Percentiles rank a stretch among this genome's conserved stretches.
Conservation (phyloP, 768 basidiomycete species). For the Ephemerocybe angulata region DNA sequence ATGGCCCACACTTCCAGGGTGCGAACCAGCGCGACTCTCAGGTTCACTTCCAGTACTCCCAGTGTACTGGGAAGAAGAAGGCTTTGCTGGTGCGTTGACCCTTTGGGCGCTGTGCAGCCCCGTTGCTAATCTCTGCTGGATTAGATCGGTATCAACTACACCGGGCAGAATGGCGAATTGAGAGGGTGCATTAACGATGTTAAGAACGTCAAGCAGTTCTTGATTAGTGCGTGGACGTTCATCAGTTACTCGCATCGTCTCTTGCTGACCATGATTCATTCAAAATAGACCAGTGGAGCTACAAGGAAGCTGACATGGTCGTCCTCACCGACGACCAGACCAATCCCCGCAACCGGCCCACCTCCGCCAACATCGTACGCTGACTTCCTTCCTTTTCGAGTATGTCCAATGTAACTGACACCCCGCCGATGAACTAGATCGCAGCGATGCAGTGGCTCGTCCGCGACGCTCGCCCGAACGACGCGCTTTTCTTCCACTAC, state of each 20-base stretch:
- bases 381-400: neutral
- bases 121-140: no score
- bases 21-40: slow-evolving; percentile 45
- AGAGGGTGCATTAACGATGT: slow-evolving; percentile 93
- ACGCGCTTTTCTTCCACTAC: slow-evolving; percentile 90
- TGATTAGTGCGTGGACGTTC: slow-evolving; percentile 52
- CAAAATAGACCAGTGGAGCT: slow-evolving; percentile 53
- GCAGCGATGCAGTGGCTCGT: slow-evolving; percentile 94
- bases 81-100: slow-evolving; percentile 69
- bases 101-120: neutral
- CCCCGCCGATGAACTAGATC: slow-evolving; percentile 35
- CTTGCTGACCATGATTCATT: neutral
- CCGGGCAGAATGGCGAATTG: slow-evolving; percentile 61
- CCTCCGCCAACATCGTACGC: slow-evolving; percentile 73
- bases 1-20: slow-evolving; percentile 55
- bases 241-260: neutral
- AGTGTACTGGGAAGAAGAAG: slow-evolving; percentile 84
- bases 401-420: neutral
- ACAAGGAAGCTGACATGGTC: slow-evolving; percentile 78
- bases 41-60: slow-evolving; percentile 81
- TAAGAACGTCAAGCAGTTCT: slow-evolving; percentile 72
- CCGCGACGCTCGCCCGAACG: slow-evolving; percentile 68
- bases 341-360: slow-evolving; percentile 65
- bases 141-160: slow-evolving; percentile 92
- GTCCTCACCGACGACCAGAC: slow-evolving; percentile 74